Evolutionary conservation across 352 stramenopile genomes (phyloP).

Genomic region (Globisporangium cylindrosporum): DNA sequence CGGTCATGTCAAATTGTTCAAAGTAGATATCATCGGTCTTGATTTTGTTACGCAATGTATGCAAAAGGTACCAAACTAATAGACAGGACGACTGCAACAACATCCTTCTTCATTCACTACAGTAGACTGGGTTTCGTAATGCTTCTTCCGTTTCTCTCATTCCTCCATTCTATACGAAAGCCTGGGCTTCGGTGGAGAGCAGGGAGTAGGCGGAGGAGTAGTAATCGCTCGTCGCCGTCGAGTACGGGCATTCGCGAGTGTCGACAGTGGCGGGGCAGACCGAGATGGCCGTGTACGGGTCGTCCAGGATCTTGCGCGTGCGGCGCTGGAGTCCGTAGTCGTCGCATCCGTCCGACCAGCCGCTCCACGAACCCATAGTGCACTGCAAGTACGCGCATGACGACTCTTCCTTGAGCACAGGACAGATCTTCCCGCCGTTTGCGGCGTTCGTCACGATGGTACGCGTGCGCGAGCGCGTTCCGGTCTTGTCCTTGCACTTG

Average conservation of each 20-base stretch:
- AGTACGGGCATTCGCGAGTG: conserved; percentile 34
- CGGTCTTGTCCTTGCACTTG: conserved; percentile 23
- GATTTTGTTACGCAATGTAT: background rate
- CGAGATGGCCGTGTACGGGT: conserved; percentile 30
- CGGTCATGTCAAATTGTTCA: background rate
- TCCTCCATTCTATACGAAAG: conserved; percentile 17
- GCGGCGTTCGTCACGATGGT: conserved; percentile 22
- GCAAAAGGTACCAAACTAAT: background rate
- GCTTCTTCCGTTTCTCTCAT: background rate
- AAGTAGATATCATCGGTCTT: background rate
- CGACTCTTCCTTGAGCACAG: conserved; percentile 11
- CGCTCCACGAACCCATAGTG: conserved; percentile 26
- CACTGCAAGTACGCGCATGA: conserved; percentile 29
- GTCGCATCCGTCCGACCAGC: conserved; percentile 29
- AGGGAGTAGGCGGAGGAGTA: conserved; percentile 12
- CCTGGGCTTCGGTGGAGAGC: conserved; percentile 23
- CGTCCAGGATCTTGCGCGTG: conserved; percentile 26
- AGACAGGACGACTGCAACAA: background rate
- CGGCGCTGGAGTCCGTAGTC: conserved; percentile 33
- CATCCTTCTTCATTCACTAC: background rate
- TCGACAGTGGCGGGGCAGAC: conserved; percentile 28
- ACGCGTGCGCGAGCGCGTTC: conserved; percentile 21
- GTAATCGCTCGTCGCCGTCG: conserved; percentile 28
- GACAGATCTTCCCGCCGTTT: conserved; percentile 32
- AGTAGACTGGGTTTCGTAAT: background rate